Conservation (phyloP, 345 rosid genomes). For the Gossypium mustelinum region DNA sequence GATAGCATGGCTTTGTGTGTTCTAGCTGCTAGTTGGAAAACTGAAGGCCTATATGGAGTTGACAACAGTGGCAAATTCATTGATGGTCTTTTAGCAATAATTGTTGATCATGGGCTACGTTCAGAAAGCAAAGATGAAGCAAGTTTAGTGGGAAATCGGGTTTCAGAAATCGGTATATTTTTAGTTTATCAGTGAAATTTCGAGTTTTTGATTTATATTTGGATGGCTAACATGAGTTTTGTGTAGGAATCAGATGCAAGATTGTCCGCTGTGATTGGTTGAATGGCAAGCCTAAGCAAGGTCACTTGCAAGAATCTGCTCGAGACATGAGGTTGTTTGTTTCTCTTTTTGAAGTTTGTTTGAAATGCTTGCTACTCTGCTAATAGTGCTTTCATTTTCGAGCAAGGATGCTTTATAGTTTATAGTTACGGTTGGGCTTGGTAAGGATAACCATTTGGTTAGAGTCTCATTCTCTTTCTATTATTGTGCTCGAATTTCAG, state of each 20-base stretch:
- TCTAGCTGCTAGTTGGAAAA: slow-evolving; percentile 81
- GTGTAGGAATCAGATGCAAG: slow-evolving; percentile 88
- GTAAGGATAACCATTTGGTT: slow-evolving; percentile 6
- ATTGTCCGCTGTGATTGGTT: slow-evolving; percentile 71
- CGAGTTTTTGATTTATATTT: slow-evolving; percentile 8
- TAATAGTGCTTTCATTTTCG: neutral
- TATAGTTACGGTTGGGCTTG: slow-evolving; percentile 3
- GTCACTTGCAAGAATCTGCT: slow-evolving; percentile 89
- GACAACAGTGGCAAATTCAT: slow-evolving; percentile 38
- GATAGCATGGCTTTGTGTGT: slow-evolving; percentile 91
- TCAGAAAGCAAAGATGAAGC: slow-evolving; percentile 79
- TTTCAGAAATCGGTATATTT: slow-evolving; percentile 69
- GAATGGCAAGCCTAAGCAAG: slow-evolving; percentile 72
- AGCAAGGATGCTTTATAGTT: neutral
- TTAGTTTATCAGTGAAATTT: neutral
- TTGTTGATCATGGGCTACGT: slow-evolving; percentile 85
- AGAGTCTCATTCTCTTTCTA: neutral
- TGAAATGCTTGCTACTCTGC: neutral
- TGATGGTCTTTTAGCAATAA: slow-evolving; percentile 78
- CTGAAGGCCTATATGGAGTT: slow-evolving; percentile 29
- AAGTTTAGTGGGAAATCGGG: slow-evolving; percentile 45
- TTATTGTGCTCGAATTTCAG: slow-evolving; percentile 32
- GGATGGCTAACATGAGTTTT: slow-evolving; percentile 30
- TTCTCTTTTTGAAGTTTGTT: neutral
- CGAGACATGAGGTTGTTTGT: slow-evolving; percentile 67